Evolutionary conservation across 306 rosid species (phyloP).

Genomic region (Aeschynomene evenia): DNA sequence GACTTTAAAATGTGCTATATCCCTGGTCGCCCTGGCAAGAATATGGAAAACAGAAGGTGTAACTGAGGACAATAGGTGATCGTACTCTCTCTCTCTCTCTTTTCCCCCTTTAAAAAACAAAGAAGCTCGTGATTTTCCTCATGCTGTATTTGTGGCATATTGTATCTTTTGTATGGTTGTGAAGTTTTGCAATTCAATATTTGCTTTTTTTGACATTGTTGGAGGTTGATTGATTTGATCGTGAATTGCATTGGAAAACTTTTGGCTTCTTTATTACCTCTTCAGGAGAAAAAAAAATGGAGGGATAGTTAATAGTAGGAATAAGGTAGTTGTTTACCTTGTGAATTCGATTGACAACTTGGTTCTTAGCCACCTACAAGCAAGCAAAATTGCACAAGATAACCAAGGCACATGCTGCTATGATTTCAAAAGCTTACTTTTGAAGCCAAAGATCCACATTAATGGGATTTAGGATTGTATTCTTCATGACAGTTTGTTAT

Average conservation of each 20-base stretch:
- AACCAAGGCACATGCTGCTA: slow-evolving; percentile 11
- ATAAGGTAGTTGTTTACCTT: slow-evolving; percentile 3
- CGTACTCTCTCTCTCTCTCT: not conserved
- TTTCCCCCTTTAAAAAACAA: not conserved
- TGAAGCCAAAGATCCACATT: not conserved
- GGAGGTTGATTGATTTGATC: slow-evolving; percentile 2
- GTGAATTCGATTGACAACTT: slow-evolving; percentile 20
- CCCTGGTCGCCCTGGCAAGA: slow-evolving; percentile 66
- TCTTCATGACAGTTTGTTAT: not conserved
- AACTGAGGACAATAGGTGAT: slow-evolving; percentile 85
- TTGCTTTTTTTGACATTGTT: slow-evolving; percentile 1
- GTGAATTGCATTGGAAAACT: not conserved
- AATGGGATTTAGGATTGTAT: slow-evolving; percentile 12
- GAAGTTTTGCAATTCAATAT: not conserved
- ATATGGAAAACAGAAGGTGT: slow-evolving; percentile 76
- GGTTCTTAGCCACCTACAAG: not conserved
- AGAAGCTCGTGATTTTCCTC: not conserved
- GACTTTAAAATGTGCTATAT: slow-evolving; percentile 84
- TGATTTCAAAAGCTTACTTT: slow-evolving; percentile 12
- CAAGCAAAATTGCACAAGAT: not conserved
- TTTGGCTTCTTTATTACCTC: slow-evolving; percentile 2
- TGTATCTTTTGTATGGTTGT: slow-evolving; percentile 3
- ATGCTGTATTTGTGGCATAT: not conserved
- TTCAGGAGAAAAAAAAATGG: not conserved
- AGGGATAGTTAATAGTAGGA: slow-evolving; percentile 4